phyloP scores from a whole-genome alignment of 306 rosid species.

The Rubus idaeus region DNA sequence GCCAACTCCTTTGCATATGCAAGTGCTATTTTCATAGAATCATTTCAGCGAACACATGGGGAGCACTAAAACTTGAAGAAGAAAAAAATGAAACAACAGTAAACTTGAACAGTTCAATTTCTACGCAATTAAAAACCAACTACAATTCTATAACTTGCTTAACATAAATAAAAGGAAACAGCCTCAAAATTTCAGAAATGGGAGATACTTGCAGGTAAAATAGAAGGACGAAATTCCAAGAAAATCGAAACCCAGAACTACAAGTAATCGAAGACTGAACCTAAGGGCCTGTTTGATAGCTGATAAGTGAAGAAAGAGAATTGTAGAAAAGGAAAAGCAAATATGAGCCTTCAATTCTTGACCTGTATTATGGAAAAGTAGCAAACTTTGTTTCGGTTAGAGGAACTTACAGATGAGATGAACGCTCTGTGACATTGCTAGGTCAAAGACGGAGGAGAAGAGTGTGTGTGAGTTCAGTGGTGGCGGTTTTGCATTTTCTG shows the following conservation, averaged over 20 bases:
- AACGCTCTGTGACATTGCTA: slow-evolving; percentile 55
- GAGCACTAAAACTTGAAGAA: background rate
- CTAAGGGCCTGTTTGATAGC: slow-evolving; percentile 11
- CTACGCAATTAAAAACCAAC: background rate
- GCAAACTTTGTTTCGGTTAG: background rate
- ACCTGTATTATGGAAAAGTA: background rate
- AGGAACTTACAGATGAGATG: slow-evolving; percentile 48
- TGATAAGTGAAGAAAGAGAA: background rate
- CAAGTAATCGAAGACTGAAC: slow-evolving; percentile 1
- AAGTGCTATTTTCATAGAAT: background rate
- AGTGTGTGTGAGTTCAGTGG: slow-evolving; percentile 16
- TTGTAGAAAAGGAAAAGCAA: background rate
- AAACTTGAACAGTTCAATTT: background rate
- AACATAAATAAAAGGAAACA: background rate
- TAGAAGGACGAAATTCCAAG: background rate
- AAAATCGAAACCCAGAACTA: background rate
- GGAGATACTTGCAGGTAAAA: background rate
- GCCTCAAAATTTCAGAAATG: background rate
- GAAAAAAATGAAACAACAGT: background rate
- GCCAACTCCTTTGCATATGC: background rate
- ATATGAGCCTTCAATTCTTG: background rate
- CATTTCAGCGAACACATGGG: slow-evolving; percentile 31
- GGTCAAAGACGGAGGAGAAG: background rate
- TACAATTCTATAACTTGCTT: background rate
- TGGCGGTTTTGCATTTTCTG: slow-evolving; percentile 38